These are phyloP conservation scores for Fomes fomentarius DNA, from an alignment of 1,284 basidiomycete genomes.

Conservation along the genomic window DNA sequence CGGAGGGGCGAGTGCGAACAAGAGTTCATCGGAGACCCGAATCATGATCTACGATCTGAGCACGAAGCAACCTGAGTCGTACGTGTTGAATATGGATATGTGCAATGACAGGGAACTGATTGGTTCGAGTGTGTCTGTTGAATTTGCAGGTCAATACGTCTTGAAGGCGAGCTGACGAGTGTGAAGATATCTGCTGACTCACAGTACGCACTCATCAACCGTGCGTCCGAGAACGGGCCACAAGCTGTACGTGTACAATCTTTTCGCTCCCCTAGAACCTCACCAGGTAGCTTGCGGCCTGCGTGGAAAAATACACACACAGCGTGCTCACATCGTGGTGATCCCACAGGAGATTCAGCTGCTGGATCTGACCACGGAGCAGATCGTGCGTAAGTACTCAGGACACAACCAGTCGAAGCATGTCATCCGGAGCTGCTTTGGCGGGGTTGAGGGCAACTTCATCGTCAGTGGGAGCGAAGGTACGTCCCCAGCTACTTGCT, in stretches of 20 bases:
- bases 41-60: slow-evolving; percentile 79
- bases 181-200: slow-evolving; percentile 90
- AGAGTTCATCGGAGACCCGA: slow-evolving; percentile 54
- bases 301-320: too few relatives aligned
- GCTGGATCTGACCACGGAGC: slow-evolving; percentile 77
- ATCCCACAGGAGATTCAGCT: slow-evolving; percentile 80
- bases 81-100: slow-evolving; percentile 34
- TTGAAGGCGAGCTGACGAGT: slow-evolving; percentile 84
- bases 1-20: slow-evolving; percentile 27
- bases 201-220: slow-evolving; percentile 85
- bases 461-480: slow-evolving; percentile 96
- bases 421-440: slow-evolving; percentile 93
- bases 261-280: background rate
- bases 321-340: slow-evolving; percentile 17
- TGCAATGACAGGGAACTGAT: slow-evolving; percentile 4
- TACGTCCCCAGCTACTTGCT: slow-evolving; percentile 38
- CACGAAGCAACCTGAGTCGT: slow-evolving; percentile 67
- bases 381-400: slow-evolving; percentile 77
- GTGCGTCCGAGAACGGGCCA: slow-evolving; percentile 55
- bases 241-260: slow-evolving; percentile 48
- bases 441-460: slow-evolving; percentile 89
- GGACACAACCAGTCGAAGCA: slow-evolving; percentile 83
- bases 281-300: too few relatives aligned
- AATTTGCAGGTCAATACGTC: slow-evolving; percentile 56
- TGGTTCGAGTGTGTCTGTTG: slow-evolving; percentile 3